A percentile compares a stretch with the other conserved stretches of the same genome.
Evolutionary conservation across 257 asterid species (phyloP).

Genomic region (Rauvolfia tetraphylla): DNA sequence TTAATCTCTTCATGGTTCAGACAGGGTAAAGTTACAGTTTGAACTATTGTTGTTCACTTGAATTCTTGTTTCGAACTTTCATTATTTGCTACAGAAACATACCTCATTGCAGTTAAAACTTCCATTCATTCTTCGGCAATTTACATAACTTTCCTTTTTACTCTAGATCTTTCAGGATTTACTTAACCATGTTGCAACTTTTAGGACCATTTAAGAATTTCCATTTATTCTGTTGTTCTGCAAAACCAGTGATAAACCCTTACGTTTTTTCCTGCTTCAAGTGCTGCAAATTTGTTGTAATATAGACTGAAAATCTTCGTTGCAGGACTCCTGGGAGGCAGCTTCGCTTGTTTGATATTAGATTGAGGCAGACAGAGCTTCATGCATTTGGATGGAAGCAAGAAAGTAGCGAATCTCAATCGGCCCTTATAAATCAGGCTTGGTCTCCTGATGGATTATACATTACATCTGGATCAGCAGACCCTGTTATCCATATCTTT

Average conservation of each 20-base stretch:
- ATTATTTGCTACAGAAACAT: too few relatives aligned
- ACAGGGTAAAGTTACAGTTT: slow-evolving; percentile 55
- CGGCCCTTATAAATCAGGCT: slow-evolving; percentile 82
- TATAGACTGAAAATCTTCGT: neutral
- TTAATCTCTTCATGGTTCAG: slow-evolving; percentile 93
- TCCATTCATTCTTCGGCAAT: neutral
- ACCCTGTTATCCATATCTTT: slow-evolving; percentile 77
- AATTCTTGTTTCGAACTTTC: neutral
- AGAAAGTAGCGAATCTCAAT: slow-evolving; percentile 79
- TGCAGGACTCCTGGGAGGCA: slow-evolving; percentile 79
- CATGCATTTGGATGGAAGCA: slow-evolving; percentile 89
- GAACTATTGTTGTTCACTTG: neutral
- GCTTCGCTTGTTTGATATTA: slow-evolving; percentile 65
- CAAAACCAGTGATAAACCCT: neutral
- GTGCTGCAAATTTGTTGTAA: neutral
- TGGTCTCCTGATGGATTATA: slow-evolving; percentile 94
- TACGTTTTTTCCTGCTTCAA: neutral
- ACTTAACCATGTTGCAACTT: neutral
- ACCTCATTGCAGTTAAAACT: too few relatives aligned
- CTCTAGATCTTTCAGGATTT: neutral
- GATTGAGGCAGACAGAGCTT: slow-evolving; percentile 54
- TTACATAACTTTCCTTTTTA: too few relatives aligned
- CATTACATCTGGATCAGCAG: slow-evolving; percentile 82
- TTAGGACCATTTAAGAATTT: neutral
- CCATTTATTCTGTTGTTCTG: neutral